Evolutionary conservation across 2,329 filamentous ascomycete species (phyloP), one percentile per base, ranked within the genome.

Genomic region (Phaeosphaeriaceae sp.): DNA sequence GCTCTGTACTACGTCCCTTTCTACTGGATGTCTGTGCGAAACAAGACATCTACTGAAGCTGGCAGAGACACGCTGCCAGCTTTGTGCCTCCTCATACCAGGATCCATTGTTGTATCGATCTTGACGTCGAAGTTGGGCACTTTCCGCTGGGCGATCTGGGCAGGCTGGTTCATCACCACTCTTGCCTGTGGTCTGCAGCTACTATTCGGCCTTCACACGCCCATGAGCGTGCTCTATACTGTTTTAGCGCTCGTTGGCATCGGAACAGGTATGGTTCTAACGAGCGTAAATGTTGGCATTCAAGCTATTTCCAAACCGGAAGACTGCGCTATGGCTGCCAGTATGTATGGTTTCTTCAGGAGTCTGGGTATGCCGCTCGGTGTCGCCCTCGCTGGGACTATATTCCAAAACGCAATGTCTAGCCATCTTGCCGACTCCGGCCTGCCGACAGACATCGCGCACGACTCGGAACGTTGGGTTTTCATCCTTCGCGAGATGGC

Each of bases 351-450:
- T 1, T 77, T 78, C 60, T 68, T 77, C 13, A 74, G 73, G 21
- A 77, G 74, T 6, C 72, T 82, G 55, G 81, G 82, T 1, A 81
- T 81, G 80, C 76, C 77, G 11, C 57, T 81, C 22, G 81, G 81
- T 10, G 73, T 83, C 5, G 78, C 79, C 31, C 56, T 68, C 15
- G 57, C 62, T 13, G 70, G 72, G 27, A 71, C 77, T 0, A 61
- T 82, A 7, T 78, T 83, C 49, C 70, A 82, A 54, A 82, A 79
- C 50, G 64, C 75, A 2, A 76, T 82, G 63, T 68, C 66, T 13
- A 53, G 52, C 45, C 71, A 70, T 49, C 66, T 80, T 13, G 51
- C 54, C 3, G 52, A 57, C 5, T 52, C 60, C 21, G 60, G 65
- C 7, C 60, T 75, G 17, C 59, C 65, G 1, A 55, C 57, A 1